Conservation (phyloP, 2,329 filamentous ascomycete species). For the Sphaceloma murrayae region DNA sequence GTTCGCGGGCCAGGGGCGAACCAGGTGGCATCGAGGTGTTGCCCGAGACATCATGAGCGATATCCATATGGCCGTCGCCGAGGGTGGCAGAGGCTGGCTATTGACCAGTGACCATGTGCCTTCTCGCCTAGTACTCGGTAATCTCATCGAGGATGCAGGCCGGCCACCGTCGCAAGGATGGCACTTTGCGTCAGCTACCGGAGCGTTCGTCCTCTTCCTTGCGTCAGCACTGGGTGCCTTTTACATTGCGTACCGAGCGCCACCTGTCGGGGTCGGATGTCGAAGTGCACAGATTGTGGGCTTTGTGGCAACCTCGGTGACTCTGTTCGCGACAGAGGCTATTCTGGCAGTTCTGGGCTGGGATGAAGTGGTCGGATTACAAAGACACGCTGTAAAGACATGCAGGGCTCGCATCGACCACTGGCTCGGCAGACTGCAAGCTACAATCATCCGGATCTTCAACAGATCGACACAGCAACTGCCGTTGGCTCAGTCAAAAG, state of each 20-base stretch:
- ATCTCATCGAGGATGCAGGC: constrained; percentile 22
- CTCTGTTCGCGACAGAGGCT: too few relatives aligned
- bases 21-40: constrained; percentile 31
- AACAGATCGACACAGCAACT: too few relatives aligned
- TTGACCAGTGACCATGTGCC: constrained; percentile 26
- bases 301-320: too few relatives aligned
- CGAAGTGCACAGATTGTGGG: too few relatives aligned
- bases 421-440: too few relatives aligned
- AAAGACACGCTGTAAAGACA: too few relatives aligned
- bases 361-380: too few relatives aligned
- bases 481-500: too few relatives aligned
- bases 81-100: constrained; percentile 34
- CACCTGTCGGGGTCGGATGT: constrained; percentile 37
- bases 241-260: constrained; percentile 36
- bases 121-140: constrained; percentile 30
- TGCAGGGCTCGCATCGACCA: too few relatives aligned
- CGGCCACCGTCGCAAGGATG: constrained; percentile 35
- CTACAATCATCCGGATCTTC: too few relatives aligned
- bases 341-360: too few relatives aligned
- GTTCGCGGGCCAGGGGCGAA: constrained; percentile 35
- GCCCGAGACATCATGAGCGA: constrained; percentile 36
- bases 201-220: constrained; percentile 31
- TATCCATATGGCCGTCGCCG: constrained; percentile 32
- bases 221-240: constrained; percentile 33
- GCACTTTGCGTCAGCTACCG: constrained; percentile 33